Base-by-base conservation (phyloP, 2,329 filamentous ascomycete species). In the Sclerotinia glacialis region DNA sequence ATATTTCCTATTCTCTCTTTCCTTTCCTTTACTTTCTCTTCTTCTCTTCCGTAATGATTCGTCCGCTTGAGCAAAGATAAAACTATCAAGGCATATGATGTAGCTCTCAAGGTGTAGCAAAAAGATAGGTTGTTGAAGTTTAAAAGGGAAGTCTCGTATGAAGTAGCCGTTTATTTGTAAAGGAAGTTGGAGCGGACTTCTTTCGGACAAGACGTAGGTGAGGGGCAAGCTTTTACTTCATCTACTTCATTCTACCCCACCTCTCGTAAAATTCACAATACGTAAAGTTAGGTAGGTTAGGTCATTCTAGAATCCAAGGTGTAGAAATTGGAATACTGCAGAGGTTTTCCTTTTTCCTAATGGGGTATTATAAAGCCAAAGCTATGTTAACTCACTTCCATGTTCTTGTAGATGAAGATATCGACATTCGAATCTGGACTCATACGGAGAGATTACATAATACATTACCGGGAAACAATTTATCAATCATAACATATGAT, bases 101-200 rank as follows among this genome's bases (percentile, higher is more conserved):
- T 1, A 47, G 53, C 53, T 42, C 34, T 56, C 53, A 56, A 56
- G 53, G 53, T 56, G 31, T 55, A 9, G n/a, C 53, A 23, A 55
- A 37, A 37, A 31, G 28, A n/a, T 31, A 37, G 23, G 31, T 40
- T 23, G 40, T 23, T 55, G 28, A 6, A 37, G 21, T 23, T 55
- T 37, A 12, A 12, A n/a, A 16, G 1, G 5, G 5, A 21, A 47
- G 4, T 54, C 31, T 6, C 37, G 52, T 23, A 23, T 31, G 21
- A 23, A 21, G 12, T 55, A 55, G 52, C 7, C 14, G n/a, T 42
- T 18, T 53, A 26, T 53, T 53, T 6, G 53, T 40, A 14, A 26
- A 34, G n/a, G 37, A 40, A 23, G 34, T 21, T 42, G 14, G 16
- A 6, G 40, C 53, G 53, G 53, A 56, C 53, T 56, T 56, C 53